These are phyloP conservation scores for Suillus subluteus DNA, from an alignment of 768 basidiomycete genomes.

Conservation along the genomic window DNA sequence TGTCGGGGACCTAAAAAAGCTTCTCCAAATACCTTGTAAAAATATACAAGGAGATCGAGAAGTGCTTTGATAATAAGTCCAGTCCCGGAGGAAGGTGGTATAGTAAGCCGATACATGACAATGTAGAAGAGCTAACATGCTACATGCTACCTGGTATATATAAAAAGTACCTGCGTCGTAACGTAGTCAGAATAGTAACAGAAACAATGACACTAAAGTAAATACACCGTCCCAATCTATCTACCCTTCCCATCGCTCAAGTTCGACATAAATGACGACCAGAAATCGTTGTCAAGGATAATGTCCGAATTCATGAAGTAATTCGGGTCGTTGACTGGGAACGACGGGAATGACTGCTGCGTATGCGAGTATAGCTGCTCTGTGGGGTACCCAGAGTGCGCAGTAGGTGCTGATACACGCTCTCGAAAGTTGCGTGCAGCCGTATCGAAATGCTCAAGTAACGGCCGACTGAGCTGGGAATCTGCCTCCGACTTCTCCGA, in stretches of 20 bases:
- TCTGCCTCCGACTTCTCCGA: slow-evolving; percentile 27
- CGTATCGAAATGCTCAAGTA: slow-evolving; percentile 27
- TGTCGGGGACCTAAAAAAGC: background rate
- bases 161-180: background rate
- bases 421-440: slow-evolving; percentile 21
- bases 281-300: slow-evolving; percentile 47
- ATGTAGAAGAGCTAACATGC: background rate
- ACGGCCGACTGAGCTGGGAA: slow-evolving; percentile 20
- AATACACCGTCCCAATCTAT: slow-evolving; percentile 8
- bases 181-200: background rate
- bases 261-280: slow-evolving; percentile 45
- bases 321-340: slow-evolving; percentile 30
- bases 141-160: background rate
- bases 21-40: background rate
- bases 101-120: background rate
- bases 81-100: background rate
- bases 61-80: background rate
- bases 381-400: slow-evolving; percentile 6
- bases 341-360: slow-evolving; percentile 25
- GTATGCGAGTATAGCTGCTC: slow-evolving; percentile 18
- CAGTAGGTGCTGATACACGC: slow-evolving; percentile 15
- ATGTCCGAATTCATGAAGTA: slow-evolving; percentile 41
- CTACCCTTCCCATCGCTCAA: slow-evolving; percentile 28
- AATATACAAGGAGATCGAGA: background rate
- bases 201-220: background rate